A percentile compares a stretch with the other conserved stretches of the same genome.
Conservation (phyloP, 768 basidiomycete species). For the Daedaleopsis sinensis region DNA sequence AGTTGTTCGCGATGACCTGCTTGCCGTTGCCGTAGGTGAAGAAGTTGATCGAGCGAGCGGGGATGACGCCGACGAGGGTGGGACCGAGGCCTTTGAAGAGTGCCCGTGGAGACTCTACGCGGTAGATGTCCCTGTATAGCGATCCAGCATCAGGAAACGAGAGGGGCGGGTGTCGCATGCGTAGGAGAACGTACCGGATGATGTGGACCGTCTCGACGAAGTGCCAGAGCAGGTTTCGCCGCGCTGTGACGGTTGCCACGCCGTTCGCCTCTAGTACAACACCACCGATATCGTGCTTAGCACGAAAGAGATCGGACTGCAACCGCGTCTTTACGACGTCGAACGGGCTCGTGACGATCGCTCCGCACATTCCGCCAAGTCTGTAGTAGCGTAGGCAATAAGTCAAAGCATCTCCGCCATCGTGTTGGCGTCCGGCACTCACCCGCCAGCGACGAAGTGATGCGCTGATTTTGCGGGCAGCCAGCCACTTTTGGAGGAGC, state of each 20-base stretch:
- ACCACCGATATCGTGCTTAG: slow-evolving; percentile 38
- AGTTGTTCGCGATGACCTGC: slow-evolving; percentile 79
- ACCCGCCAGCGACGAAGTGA: slow-evolving; percentile 90
- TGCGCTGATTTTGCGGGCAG: slow-evolving; percentile 80
- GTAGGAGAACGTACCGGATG: slow-evolving; percentile 61
- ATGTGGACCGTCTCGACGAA: slow-evolving; percentile 95
- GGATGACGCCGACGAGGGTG: slow-evolving; percentile 91
- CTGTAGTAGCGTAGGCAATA: slow-evolving; percentile 44
- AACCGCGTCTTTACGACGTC: slow-evolving; percentile 98
- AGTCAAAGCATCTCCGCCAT: not conserved
- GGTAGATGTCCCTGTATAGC: slow-evolving; percentile 78
- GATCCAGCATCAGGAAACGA: not conserved
- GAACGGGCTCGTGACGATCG: slow-evolving; percentile 94
- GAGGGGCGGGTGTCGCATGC: not conserved
- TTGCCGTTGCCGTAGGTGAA: slow-evolving; percentile 98
- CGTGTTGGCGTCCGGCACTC: slow-evolving; percentile 31
- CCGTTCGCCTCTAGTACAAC: slow-evolving; percentile 34
- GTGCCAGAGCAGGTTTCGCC: slow-evolving; percentile 75
- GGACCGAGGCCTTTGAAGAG: slow-evolving; percentile 95
- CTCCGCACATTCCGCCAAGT: slow-evolving; percentile 96
- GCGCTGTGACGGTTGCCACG: slow-evolving; percentile 31
- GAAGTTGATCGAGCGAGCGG: slow-evolving; percentile 96
- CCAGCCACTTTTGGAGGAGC: slow-evolving; percentile 39
- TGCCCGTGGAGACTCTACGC: slow-evolving; percentile 84
- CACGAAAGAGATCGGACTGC: slow-evolving; percentile 84